Evolutionary conservation across 192 early-diverging fungal species (phyloP).

Genomic region (Umbelopsis ramanniana): DNA sequence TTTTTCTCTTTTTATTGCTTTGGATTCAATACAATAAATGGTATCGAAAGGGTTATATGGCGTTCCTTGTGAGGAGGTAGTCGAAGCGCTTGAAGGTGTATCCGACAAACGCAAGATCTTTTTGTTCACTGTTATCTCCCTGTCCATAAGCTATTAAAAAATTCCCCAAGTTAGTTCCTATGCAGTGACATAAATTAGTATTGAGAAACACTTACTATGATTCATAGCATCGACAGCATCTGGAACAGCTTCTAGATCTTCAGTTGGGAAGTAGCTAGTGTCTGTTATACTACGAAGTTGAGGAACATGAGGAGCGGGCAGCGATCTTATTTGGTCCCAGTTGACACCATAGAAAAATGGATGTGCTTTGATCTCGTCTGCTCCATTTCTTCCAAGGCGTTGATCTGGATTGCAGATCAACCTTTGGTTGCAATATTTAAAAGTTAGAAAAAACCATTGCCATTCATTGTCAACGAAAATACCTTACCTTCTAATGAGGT

Average conservation of each 20-base stretch:
- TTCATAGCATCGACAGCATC: constrained; percentile 37
- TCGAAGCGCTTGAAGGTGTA: constrained; percentile 98
- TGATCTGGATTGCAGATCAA: constrained; percentile 87
- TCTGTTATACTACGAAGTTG: constrained; percentile 93
- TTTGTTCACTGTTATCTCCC: constrained; percentile 59
- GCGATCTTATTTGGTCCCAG: constrained; percentile 84
- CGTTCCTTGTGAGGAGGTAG: constrained; percentile 75
- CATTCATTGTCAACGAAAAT: too few relatives aligned
- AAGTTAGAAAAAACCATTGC: too few relatives aligned
- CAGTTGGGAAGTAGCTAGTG: constrained; percentile 96
- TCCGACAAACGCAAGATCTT: constrained; percentile 97
- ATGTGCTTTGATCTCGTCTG: constrained; percentile 87
- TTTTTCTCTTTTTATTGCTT: not conserved
- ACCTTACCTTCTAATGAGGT: constrained; percentile 81
- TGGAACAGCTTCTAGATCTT: constrained; percentile 85
- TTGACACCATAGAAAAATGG: constrained; percentile 94
- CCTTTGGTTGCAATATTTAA: constrained; percentile 37
- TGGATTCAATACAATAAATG: constrained; percentile 8
- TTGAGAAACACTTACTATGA: constrained; percentile 24
- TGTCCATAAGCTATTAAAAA: constrained; percentile 25
- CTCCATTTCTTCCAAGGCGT: constrained; percentile 85
- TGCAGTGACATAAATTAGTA: not conserved
- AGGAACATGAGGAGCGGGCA: constrained; percentile 92
- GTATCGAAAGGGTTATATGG: constrained; percentile 43
- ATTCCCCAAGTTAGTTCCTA: not conserved